A percentile compares a stretch with the other conserved stretches of the same genome.
Conservation (phyloP, 164 flowering plant species). For the Buxus sempervirens region DNA sequence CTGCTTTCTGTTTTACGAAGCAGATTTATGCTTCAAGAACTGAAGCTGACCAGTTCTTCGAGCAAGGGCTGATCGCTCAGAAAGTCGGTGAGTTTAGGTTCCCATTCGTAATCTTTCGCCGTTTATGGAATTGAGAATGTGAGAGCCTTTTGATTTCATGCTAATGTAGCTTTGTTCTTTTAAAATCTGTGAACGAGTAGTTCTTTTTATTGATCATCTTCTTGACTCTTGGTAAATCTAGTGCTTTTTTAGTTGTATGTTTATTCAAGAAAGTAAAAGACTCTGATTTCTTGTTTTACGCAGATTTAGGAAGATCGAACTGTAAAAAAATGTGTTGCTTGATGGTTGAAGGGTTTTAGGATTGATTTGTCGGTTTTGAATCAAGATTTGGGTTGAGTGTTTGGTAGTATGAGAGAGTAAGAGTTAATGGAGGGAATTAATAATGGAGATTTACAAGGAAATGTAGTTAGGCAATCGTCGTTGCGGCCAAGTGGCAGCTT, state of each 20-base stretch:
- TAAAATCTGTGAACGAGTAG: neutral
- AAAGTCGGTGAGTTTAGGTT: neutral
- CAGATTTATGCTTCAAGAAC: slow-evolving; percentile 5
- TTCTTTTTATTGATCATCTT: neutral
- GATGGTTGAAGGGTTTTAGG: neutral
- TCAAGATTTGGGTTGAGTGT: neutral
- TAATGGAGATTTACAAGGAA: slow-evolving; percentile 33
- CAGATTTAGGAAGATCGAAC: neutral
- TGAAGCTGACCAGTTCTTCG: neutral
- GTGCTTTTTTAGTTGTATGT: neutral
- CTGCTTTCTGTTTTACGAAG: neutral
- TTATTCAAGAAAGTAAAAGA: neutral
- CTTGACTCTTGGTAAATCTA: neutral
- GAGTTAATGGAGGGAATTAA: slow-evolving; percentile 48
- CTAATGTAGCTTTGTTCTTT: slow-evolving; percentile 3
- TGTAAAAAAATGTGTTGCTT: neutral
- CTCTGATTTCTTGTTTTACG: slow-evolving; percentile 9
- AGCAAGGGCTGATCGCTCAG: neutral
- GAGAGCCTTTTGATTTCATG: neutral
- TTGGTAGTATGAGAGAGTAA: slow-evolving; percentile 3
- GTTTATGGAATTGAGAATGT: neutral
- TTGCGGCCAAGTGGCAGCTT: slow-evolving; percentile 44
- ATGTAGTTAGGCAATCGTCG: slow-evolving; percentile 39
- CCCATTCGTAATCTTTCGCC: neutral
- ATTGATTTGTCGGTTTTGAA: neutral